Percentiles rank a stretch among this genome's conserved stretches.
phyloP scores from a whole-genome alignment of 371 early-diverging fungal species.

The Mucor lusitanicus region DNA sequence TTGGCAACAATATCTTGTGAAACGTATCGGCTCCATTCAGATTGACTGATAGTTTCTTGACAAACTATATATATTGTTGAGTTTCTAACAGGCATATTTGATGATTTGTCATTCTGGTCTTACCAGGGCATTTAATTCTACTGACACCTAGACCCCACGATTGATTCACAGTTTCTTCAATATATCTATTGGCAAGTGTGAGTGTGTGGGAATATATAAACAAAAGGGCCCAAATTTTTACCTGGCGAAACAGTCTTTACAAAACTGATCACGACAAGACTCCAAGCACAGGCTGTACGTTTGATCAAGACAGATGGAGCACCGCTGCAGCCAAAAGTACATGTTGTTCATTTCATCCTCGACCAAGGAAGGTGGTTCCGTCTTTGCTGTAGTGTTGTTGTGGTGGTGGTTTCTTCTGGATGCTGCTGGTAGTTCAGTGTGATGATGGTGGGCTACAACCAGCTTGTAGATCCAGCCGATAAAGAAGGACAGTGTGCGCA shows the following conservation, averaged over 20 bases:
- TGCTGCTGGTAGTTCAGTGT: constrained; percentile 10
- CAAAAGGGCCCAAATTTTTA: constrained; percentile 28
- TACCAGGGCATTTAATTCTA: constrained; percentile 64
- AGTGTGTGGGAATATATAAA: constrained; percentile 7
- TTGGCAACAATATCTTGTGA: constrained; percentile 40
- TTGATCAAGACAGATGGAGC: constrained; percentile 71
- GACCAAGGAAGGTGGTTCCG: constrained; percentile 1
- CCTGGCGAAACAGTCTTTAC: constrained; percentile 67
- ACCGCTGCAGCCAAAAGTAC: constrained; percentile 66
- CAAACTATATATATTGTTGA: constrained; percentile 44
- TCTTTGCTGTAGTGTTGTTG: neutral
- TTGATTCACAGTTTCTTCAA: constrained; percentile 62
- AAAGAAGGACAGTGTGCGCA: constrained; percentile 42
- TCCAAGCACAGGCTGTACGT: constrained; percentile 63
- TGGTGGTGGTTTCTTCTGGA: constrained; percentile 3
- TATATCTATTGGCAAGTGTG: constrained; percentile 42
- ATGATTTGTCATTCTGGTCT: neutral
- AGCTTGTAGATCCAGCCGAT: constrained; percentile 39
- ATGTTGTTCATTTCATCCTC: constrained; percentile 48
- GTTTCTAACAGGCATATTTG: constrained; percentile 2
- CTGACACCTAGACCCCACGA: constrained; percentile 70
- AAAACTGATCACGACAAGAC: constrained; percentile 68
- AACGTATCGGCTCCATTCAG: constrained; percentile 64
- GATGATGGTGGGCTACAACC: constrained; percentile 35
- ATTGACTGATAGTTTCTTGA: constrained; percentile 51